Evolutionary conservation across 2,329 filamentous ascomycete species (phyloP), one percentile per base, ranked within the genome.

Genomic region (Gnomoniopsis smithogilvyi): DNA sequence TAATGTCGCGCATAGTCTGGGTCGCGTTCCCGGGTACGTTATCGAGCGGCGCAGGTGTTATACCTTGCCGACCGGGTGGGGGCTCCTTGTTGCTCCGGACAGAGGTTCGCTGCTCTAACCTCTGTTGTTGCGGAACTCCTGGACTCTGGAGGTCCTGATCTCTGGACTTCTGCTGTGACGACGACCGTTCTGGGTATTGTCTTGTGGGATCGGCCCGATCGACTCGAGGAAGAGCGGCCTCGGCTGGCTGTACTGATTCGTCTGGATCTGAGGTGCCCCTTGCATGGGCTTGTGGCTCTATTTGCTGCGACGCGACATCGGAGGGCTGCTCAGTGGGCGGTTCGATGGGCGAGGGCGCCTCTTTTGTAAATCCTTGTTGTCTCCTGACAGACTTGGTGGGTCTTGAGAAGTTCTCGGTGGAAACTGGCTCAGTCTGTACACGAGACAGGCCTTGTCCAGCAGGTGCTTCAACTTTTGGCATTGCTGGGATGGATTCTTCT

Each of bases 401-500:
- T 10, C 85, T 78, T 12, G 87, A 89, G 67, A 85, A 88, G 65
- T 88, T 89, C 61, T 82, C 83, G 7, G 77, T 70, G 10, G 78
- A 73, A 26, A 80, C 73, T 3, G 90, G 88, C 67, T 94, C 91
- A 3, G 91, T 91, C 67, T 89, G 84, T 1, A 90, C 84, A 64
- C 86, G 81, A 6, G 79, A 76, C 36, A 92, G 73, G 7, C 78
- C 76, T 56, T 85, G 77, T 26, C 79, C 80, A 49, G 75, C 73
- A 33, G 78, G 78, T 52, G 76, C 76, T 52, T 80, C 80, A 26
- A 78, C 69, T 21, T 76, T 72, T 58, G 76, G 74, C 51, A 73
- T 65, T 15, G 69, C 54, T 66, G 65, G 58, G 62, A 65, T 6
- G 79, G 80, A 76, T n/a, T 78, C 78, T 26, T 76, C 70, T 41